These are phyloP conservation scores for Polyporus tsugae DNA, from an alignment of 1,284 basidiomycete species.

Conservation along the genomic window DNA sequence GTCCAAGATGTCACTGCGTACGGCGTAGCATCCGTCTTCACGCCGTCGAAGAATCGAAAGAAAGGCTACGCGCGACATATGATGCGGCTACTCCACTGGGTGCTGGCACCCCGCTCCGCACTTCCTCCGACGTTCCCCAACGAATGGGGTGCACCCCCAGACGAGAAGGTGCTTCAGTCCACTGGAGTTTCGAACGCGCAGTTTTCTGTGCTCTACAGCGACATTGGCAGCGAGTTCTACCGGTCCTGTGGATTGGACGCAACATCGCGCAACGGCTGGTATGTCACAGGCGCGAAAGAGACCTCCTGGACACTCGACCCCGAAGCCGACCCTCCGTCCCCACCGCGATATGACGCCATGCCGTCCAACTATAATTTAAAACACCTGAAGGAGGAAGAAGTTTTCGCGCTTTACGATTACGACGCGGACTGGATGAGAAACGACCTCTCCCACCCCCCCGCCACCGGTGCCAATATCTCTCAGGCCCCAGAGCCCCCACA, in stretches of 20 bases:
- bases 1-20: slow-evolving; percentile 44
- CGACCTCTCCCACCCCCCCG: slow-evolving; percentile 30
- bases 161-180: slow-evolving; percentile 19
- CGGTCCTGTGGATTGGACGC: slow-evolving; percentile 48
- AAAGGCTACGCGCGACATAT: slow-evolving; percentile 57
- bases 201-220: slow-evolving; percentile 71
- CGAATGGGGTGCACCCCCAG: slow-evolving; percentile 49
- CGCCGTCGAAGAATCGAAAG: slow-evolving; percentile 48
- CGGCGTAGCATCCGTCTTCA: slow-evolving; percentile 55
- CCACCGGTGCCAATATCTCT: slow-evolving; percentile 9
- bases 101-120: slow-evolving; percentile 44
- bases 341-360: not conserved
- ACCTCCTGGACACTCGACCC: slow-evolving; percentile 50
- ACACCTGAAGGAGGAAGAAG: slow-evolving; percentile 35
- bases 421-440: slow-evolving; percentile 34
- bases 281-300: slow-evolving; percentile 47
- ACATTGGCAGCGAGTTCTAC: slow-evolving; percentile 67
- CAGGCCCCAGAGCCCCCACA: slow-evolving; percentile 18
- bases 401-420: slow-evolving; percentile 32
- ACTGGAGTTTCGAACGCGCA: slow-evolving; percentile 40
- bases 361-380: slow-evolving; percentile 8
- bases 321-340: not conserved
- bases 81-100: slow-evolving; percentile 58
- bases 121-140: slow-evolving; percentile 46
- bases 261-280: slow-evolving; percentile 55